These are phyloP conservation scores for Xylariaceae sp. DNA, from an alignment of 2,329 filamentous ascomycete species.

Conservation along the genomic window DNA sequence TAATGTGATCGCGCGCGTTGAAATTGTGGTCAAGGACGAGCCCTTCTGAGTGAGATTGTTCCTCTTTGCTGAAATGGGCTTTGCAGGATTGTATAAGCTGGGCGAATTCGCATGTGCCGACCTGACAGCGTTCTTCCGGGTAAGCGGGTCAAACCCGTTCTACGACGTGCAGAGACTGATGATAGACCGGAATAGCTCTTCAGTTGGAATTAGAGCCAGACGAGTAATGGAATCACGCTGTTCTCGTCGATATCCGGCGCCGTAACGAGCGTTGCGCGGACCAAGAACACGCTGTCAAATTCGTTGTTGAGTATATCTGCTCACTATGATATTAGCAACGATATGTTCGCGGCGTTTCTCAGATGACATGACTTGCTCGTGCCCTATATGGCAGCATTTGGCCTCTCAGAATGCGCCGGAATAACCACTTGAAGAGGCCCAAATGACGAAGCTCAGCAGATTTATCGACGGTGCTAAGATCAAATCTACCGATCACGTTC, in stretches of 20 bases:
- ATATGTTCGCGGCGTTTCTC: conserved; percentile 76
- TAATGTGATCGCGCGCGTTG: conserved; percentile 46
- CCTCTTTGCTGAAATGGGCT: conserved; percentile 75
- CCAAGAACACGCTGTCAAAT: conserved; percentile 60
- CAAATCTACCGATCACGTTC: conserved; percentile 66
- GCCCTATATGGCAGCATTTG: conserved; percentile 63
- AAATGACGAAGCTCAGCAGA: conserved; percentile 66
- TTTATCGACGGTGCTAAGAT: conserved; percentile 69
- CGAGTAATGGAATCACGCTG: conserved; percentile 66
- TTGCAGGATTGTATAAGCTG: conserved; percentile 74
- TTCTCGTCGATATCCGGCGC: conserved; percentile 62
- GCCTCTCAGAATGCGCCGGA: conserved; percentile 44
- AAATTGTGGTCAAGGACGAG: conserved; percentile 65
- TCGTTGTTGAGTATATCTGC: conserved; percentile 68
- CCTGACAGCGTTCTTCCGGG: conserved; percentile 69
- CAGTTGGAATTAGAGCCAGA: conserved; percentile 65
- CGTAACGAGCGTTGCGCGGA: conserved; percentile 59
- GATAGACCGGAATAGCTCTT: conserved; percentile 57
- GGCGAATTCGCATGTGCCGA: conserved; percentile 69
- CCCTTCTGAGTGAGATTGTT: conserved; percentile 71
- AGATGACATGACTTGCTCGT: conserved; percentile 77
- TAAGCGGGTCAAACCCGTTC: conserved; percentile 35
- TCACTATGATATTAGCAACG: conserved; percentile 77
- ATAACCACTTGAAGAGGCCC: conserved; percentile 66
- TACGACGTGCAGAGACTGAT: conserved; percentile 27